phyloP scores from a whole-genome alignment of 176 grass and related monocot genomes.

The Musa acuminata region DNA sequence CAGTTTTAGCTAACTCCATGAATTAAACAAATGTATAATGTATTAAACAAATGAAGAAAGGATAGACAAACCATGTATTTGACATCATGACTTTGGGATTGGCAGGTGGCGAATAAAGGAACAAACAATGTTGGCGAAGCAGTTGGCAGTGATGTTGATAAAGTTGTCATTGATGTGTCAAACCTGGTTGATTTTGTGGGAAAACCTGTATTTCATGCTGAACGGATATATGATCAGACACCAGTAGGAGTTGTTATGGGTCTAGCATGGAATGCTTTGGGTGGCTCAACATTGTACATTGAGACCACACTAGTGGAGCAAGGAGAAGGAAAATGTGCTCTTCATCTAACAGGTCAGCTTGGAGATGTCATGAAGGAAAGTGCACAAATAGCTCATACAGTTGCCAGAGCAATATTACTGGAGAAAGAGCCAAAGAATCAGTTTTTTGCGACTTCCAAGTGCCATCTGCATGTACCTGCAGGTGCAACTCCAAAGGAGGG shows the following conservation, averaged over 20 bases:
- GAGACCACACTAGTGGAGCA: conserved; percentile 79
- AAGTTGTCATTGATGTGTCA: conserved; percentile 54
- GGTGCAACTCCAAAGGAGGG: conserved; percentile 91
- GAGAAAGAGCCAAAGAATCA: conserved; percentile 53
- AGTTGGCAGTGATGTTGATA: conserved; percentile 24
- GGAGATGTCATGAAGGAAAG: conserved; percentile 99
- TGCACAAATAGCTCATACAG: conserved; percentile 87
- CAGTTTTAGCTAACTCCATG: too few species aligned
- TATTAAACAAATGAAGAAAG: too few species aligned
- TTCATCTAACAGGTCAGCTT: conserved; percentile 88
- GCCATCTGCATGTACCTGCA: conserved; percentile 90
- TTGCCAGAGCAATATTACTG: conserved; percentile 66
- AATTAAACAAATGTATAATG: too few species aligned
- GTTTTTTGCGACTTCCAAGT: conserved; percentile 68
- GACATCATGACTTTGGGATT: background rate
- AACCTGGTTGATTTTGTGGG: conserved; percentile 86
- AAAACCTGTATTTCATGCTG: conserved; percentile 93
- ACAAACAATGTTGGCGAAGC: background rate
- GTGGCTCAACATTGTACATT: conserved; percentile 83
- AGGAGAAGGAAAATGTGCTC: conserved; percentile 78
- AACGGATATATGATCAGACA: conserved; percentile 85
- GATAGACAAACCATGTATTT: too few species aligned
- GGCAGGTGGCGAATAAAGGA: background rate
- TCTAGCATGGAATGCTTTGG: conserved; percentile 96
- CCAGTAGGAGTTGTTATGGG: conserved; percentile 94